These are phyloP conservation scores for Castanea sativa DNA, from an alignment of 306 rosid genomes.

Conservation along the genomic window DNA sequence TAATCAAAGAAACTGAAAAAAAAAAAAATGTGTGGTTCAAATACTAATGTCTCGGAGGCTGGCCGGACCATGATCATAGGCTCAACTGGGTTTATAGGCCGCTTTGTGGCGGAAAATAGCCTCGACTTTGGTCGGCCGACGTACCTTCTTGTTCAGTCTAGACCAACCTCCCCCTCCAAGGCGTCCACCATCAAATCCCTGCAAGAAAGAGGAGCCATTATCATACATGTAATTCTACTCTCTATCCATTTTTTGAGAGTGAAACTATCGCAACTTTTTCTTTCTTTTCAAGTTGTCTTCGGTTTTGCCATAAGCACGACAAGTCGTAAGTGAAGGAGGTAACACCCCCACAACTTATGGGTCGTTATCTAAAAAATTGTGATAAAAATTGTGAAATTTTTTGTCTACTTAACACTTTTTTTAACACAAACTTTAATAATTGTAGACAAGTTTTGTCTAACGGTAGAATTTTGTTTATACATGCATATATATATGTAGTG, in stretches of 20 bases:
- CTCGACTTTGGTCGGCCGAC: neutral
- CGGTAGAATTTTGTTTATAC: too few relatives aligned
- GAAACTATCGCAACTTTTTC: too few relatives aligned
- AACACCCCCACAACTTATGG: fast-evolving
- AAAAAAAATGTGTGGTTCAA: slow-evolving; percentile 5
- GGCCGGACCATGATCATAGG: neutral
- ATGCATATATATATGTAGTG: neutral
- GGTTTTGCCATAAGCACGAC: fast-evolving
- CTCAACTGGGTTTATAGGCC: slow-evolving; percentile 6
- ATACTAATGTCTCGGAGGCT: neutral
- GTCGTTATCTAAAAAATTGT: fast-evolving
- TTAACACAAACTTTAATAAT: too few relatives aligned
- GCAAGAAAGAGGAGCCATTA: neutral
- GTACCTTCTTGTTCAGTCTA: neutral
- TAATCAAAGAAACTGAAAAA: neutral
- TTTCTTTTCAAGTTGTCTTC: too few relatives aligned
- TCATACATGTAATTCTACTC: neutral
- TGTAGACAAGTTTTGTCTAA: too few relatives aligned
- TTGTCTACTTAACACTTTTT: fast-evolving
- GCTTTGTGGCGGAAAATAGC: neutral
- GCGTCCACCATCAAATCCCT: neutral
- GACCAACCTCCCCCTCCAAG: neutral
- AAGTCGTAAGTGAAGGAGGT: too few relatives aligned
- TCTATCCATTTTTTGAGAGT: too few relatives aligned
- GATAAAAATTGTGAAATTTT: too few relatives aligned